Percentiles rank a stretch among this genome's conserved stretches.
Evolutionary conservation across 305 asterid species (phyloP).

Genomic region (Fraxinus albicans): DNA sequence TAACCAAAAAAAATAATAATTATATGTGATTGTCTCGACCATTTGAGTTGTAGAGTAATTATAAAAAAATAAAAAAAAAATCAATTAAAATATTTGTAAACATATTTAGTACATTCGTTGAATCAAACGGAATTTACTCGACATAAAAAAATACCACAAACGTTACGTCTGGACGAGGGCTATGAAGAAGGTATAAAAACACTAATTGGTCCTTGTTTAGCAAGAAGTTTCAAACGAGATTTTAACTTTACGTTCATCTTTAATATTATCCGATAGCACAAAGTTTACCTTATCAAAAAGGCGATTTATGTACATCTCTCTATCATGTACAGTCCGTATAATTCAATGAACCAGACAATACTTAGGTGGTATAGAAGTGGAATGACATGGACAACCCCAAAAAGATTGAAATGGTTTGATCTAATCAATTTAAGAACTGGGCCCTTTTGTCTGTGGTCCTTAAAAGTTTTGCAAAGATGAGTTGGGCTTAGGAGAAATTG

Average conservation of each 20-base stretch:
- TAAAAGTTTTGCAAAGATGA: conserved; percentile 22
- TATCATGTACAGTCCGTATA: neutral
- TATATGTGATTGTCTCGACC: too few relatives aligned
- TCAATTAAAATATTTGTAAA: too few relatives aligned
- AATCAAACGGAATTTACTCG: too few relatives aligned
- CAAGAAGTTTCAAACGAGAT: neutral
- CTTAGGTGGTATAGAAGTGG: neutral
- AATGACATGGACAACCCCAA: conserved; percentile 17
- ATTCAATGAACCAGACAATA: neutral
- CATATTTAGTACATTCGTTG: too few relatives aligned
- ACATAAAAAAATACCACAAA: too few relatives aligned
- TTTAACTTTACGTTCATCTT: neutral
- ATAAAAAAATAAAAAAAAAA: too few relatives aligned
- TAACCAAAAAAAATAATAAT: too few relatives aligned
- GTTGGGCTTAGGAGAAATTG: conserved; percentile 14
- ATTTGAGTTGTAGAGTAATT: too few relatives aligned
- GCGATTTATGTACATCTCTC: neutral
- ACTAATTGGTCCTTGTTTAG: neutral
- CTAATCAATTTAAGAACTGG: conserved; percentile 24
- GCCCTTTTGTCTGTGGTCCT: conserved; percentile 36
- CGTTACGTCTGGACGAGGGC: too few relatives aligned
- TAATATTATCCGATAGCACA: neutral
- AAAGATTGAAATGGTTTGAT: conserved; percentile 11
- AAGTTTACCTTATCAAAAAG: too few relatives aligned
- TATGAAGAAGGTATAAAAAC: too few relatives aligned